A percentile compares a stretch with the other conserved stretches of the same genome.
Conservation (phyloP, 441 rosid genomes). For the Eruca vesicaria region DNA sequence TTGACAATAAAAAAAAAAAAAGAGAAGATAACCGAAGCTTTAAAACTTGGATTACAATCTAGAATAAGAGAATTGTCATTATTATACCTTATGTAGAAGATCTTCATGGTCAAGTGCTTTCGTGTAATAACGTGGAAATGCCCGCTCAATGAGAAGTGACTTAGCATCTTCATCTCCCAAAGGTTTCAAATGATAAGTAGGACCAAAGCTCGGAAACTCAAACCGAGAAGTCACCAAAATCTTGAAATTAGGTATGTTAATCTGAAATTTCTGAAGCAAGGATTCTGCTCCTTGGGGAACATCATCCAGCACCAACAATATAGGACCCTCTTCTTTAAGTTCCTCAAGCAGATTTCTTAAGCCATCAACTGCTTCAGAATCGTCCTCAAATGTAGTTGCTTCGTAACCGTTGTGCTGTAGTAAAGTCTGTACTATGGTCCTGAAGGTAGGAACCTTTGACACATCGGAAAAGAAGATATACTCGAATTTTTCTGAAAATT, state of each 20-base stretch:
- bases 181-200: slow-evolving; percentile 38
- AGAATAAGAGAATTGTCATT: background rate
- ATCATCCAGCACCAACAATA: slow-evolving; percentile 70
- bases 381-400: slow-evolving; percentile 36
- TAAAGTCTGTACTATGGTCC: slow-evolving; percentile 38
- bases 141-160: slow-evolving; percentile 42
- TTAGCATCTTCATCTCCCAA: slow-evolving; percentile 40
- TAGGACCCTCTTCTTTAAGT: background rate
- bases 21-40: background rate
- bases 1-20: no score
- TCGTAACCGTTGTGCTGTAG: slow-evolving; percentile 34
- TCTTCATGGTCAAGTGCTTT: slow-evolving; percentile 25
- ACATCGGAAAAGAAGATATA: slow-evolving; percentile 61
- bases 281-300: slow-evolving; percentile 54
- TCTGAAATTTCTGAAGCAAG: slow-evolving; percentile 38
- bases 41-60: background rate
- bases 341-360: slow-evolving; percentile 42
- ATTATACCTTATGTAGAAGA: slow-evolving; percentile 43
- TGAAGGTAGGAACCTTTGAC: slow-evolving; percentile 44
- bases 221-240: slow-evolving; percentile 73
- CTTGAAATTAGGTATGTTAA: slow-evolving; percentile 42
- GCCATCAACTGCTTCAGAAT: slow-evolving; percentile 40
- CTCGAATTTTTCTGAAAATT: slow-evolving; percentile 48
- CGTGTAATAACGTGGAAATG: background rate
- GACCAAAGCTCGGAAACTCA: slow-evolving; percentile 21